These are phyloP conservation scores for Russula vinacea DNA, from an alignment of 768 basidiomycete species.

Conservation along the genomic window DNA sequence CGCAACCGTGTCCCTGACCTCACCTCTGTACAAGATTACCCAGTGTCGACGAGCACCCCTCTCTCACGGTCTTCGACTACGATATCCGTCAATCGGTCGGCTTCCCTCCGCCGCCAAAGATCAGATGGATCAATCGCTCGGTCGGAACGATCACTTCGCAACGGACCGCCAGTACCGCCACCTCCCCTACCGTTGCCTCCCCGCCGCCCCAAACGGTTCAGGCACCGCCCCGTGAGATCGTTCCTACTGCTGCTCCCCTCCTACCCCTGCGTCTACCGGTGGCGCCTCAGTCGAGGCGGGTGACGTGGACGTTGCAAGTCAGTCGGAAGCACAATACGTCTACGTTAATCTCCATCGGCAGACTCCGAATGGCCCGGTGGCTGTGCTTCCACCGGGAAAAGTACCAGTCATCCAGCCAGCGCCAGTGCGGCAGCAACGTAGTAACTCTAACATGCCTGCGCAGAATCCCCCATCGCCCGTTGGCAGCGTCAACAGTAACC, in stretches of 20 bases:
- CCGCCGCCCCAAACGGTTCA: not conserved
- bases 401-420: constrained; percentile 3
- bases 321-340: constrained; percentile 25
- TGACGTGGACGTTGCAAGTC: constrained; percentile 3
- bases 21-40: not conserved
- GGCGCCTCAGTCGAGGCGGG: not conserved
- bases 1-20: constrained; percentile 20
- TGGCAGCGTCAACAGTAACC: not conserved
- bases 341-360: constrained; percentile 8
- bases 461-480: not conserved
- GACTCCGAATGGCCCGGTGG: not conserved
- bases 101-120: constrained; percentile 22
- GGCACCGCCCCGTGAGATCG: not conserved
- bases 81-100: constrained; percentile 14
- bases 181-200: constrained; percentile 20
- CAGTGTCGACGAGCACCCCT: not conserved
- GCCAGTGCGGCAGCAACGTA: not conserved
- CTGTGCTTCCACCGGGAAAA: not conserved
- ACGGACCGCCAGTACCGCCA: constrained; percentile 21
- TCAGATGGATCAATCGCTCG: constrained; percentile 28
- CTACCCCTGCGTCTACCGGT: constrained; percentile 12
- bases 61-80: constrained; percentile 23
- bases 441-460: not conserved
- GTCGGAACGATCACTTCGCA: constrained; percentile 24
- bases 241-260: constrained; percentile 13